Evolutionary conservation across 2,329 filamentous ascomycete species (phyloP), one percentile per base, ranked within the genome.

Genomic region (Hypocrella siamensis): DNA sequence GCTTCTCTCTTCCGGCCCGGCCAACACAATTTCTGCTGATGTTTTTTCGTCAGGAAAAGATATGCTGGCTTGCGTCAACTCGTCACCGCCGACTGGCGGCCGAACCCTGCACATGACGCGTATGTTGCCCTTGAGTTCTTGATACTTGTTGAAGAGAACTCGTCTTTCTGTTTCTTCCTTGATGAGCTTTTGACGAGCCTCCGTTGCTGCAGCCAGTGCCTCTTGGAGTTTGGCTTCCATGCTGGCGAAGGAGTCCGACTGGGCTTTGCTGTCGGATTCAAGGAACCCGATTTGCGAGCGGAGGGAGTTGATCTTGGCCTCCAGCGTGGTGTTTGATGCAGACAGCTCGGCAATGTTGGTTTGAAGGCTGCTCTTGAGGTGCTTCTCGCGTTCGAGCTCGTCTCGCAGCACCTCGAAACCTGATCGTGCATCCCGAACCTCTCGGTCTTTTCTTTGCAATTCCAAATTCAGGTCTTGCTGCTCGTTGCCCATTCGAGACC

Each of bases 51-150:
- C 63, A 0, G 88, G 85, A 42, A 83, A 93, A 3, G 70, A 65
- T 40, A 96, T 81, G 31, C 72, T 70, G 3, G 88, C 84, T 10
- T 72, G 63, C 17, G 75, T 65, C 6, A 75, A 75, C 35, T 80
- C 76, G 1, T 60, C 53, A 1, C 53, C 43, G 17, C 62, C 63
- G 16, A 80, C 61, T 0, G 78, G 62, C 1, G 90, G 90, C 26
- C 92, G 78, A 18, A 96, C 88, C 50, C 90, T 76, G 49, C 88
- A 96, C 73, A 98, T 98, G 42, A 98, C 90, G 15, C 90, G 79
- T 46, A 98, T 98, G 49, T 98, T 98, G 45, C 90, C 90, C 54
- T 93, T 94, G 37, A 98, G 70, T 49, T 98, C 90, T 52, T 98
- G 85, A 29, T 98, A 88, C 52, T 93, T 90, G 56, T 96, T 96